These are phyloP conservation scores for Trichosanthes truncata DNA, from an alignment of 306 rosid species.

Conservation along the genomic window DNA sequence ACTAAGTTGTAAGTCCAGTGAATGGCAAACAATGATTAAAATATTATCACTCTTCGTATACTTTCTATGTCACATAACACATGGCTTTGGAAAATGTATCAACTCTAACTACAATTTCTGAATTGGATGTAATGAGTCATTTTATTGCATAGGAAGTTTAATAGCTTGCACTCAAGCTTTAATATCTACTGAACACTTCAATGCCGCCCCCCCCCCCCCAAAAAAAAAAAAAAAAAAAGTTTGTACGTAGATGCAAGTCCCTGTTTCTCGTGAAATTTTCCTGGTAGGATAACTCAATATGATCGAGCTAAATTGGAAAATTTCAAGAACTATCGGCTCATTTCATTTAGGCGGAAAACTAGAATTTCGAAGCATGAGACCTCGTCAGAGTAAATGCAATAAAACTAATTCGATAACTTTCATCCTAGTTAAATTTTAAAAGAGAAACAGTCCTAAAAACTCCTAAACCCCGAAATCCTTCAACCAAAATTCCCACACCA, in stretches of 20 bases:
- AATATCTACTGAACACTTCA: no score
- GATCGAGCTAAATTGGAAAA: not conserved
- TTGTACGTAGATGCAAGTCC: not conserved
- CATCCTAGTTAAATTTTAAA: not conserved
- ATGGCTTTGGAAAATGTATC: not conserved
- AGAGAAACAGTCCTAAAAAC: not conserved
- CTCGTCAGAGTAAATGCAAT: not conserved
- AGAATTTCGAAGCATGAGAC: not conserved
- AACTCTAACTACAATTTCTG: not conserved
- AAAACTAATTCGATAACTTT: not conserved
- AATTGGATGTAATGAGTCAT: no score
- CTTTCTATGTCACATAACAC: not conserved
- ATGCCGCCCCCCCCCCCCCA: no score
- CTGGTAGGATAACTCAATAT: not conserved
- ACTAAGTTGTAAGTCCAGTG: not conserved
- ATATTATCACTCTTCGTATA: not conserved
- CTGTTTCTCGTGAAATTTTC: not conserved
- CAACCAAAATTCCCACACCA: not conserved
- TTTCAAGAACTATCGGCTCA: not conserved
- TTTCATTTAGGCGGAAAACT: not conserved
- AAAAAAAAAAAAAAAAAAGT: no score
- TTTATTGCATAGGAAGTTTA: no score
- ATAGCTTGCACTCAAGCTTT: no score
- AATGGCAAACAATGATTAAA: not conserved
- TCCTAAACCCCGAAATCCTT: not conserved